phyloP scores from a whole-genome alignment of 2,329 filamentous ascomycete species.

The Aspergillus sp. region DNA sequence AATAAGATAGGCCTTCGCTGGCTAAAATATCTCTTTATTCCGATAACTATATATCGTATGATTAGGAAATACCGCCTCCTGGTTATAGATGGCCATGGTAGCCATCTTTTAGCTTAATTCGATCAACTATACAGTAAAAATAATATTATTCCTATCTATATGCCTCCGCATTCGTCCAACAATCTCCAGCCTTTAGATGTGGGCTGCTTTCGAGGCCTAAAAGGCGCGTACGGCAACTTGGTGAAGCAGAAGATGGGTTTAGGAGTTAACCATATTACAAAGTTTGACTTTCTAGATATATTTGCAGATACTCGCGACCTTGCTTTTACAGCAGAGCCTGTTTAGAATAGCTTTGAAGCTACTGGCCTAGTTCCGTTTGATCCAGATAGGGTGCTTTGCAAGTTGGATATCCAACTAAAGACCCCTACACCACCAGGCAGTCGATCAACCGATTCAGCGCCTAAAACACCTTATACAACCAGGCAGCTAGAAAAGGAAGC shows the following conservation, averaged over 20 bases:
- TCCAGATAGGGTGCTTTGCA: background rate
- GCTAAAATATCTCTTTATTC: background rate
- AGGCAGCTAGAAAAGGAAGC: slow-evolving; percentile 2
- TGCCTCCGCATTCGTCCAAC: slow-evolving; percentile 1
- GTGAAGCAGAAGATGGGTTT: background rate
- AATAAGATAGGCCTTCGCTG: background rate
- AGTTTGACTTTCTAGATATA: slow-evolving; percentile 5
- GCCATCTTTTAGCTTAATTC: slow-evolving; percentile 11
- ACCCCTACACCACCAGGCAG: slow-evolving; percentile 1
- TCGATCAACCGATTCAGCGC: background rate
- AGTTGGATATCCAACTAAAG: slow-evolving; percentile 4
- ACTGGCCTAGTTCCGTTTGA: slow-evolving; percentile 2
- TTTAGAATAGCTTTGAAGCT: slow-evolving; percentile 1
- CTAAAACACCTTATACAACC: slow-evolving; percentile 1
- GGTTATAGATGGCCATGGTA: slow-evolving; percentile 14
- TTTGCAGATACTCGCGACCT: background rate
- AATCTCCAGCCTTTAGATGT: background rate
- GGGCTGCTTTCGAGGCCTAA: background rate
- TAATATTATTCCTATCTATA: slow-evolving; percentile 12
- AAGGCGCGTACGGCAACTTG: background rate
- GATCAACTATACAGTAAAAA: slow-evolving; percentile 8
- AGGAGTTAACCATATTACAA: slow-evolving; percentile 4
- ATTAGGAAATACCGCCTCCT: slow-evolving; percentile 9
- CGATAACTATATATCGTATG: background rate
- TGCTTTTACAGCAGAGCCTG: background rate